These are phyloP conservation scores for Starmerella floricola DNA, from an alignment of 805 yeast species.

Conservation along the genomic window DNA sequence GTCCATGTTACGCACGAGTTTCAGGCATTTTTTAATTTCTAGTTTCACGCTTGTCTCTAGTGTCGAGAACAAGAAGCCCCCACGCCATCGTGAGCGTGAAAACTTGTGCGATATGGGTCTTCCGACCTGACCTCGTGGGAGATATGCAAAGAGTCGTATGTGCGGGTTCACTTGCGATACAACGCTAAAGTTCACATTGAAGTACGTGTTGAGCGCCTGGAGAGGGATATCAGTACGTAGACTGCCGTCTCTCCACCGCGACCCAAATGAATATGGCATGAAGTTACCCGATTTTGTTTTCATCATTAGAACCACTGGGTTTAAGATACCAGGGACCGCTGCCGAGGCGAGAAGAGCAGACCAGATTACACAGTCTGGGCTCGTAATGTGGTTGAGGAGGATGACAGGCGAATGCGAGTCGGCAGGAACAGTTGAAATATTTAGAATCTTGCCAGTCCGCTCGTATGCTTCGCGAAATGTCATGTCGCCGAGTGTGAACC, in stretches of 20 bases:
- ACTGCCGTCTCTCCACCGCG: slow-evolving; percentile 69
- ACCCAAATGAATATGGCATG: slow-evolving; percentile 60
- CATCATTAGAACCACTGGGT: slow-evolving; percentile 72
- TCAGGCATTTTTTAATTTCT: slow-evolving; percentile 68
- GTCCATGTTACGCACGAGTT: slow-evolving; percentile 51
- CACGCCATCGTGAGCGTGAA: slow-evolving; percentile 49
- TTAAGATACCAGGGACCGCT: slow-evolving; percentile 72
- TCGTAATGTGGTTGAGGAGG: slow-evolving; percentile 60
- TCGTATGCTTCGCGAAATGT: slow-evolving; percentile 61
- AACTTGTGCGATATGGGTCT: slow-evolving; percentile 52
- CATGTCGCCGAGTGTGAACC: slow-evolving; percentile 61
- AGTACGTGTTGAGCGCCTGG: slow-evolving; percentile 58
- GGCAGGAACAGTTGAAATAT: slow-evolving; percentile 68
- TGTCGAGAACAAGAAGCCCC: slow-evolving; percentile 66
- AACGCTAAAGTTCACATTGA: slow-evolving; percentile 60
- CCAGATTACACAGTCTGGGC: slow-evolving; percentile 78
- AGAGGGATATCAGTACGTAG: slow-evolving; percentile 68
- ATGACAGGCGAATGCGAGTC: slow-evolving; percentile 75
- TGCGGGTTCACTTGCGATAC: slow-evolving; percentile 81
- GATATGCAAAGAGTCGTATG: slow-evolving; percentile 59
- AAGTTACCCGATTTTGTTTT: slow-evolving; percentile 37
- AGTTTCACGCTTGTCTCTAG: slow-evolving; percentile 56
- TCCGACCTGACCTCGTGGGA: slow-evolving; percentile 72
- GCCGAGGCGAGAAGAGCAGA: slow-evolving; percentile 62
- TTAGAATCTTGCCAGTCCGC: slow-evolving; percentile 56